phyloP scores from a whole-genome alignment of 164 flowering plant genomes.

The Macadamia integrifolia region DNA sequence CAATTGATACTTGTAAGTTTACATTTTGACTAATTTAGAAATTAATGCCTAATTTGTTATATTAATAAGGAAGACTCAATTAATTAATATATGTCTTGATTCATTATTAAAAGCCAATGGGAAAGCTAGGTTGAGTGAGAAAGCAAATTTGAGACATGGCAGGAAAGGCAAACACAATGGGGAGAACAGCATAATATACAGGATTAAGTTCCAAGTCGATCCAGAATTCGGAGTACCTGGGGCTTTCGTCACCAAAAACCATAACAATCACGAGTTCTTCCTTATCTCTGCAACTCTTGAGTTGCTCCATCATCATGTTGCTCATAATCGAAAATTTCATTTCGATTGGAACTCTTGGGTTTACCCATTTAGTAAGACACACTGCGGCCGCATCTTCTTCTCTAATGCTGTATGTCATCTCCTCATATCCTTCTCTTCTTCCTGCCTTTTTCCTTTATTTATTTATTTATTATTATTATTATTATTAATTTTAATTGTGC shows the following conservation, averaged over 20 bases:
- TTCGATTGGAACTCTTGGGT: constrained; percentile 62
- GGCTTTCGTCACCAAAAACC: constrained; percentile 33
- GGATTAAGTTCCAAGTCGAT: constrained; percentile 24
- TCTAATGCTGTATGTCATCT: constrained; percentile 36
- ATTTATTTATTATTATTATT: too few relatives aligned
- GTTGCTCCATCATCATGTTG: not conserved
- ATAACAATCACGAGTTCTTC: constrained; percentile 40
- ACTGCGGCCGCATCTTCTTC: constrained; percentile 37
- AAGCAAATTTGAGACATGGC: constrained; percentile 29
- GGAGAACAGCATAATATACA: constrained; percentile 9
- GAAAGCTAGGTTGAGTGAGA: constrained; percentile 36
- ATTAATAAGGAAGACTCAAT: too few relatives aligned
- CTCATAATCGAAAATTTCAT: constrained; percentile 15
- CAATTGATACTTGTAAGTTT: constrained; percentile 32
- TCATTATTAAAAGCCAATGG: constrained; percentile 22
- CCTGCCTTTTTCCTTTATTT: too few relatives aligned
- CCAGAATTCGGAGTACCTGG: constrained; percentile 48
- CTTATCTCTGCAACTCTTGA: constrained; percentile 24
- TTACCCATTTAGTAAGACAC: constrained; percentile 31
- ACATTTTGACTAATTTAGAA: too few relatives aligned
- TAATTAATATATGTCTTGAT: too few relatives aligned
- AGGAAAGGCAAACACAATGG: constrained; percentile 20
- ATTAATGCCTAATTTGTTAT: too few relatives aligned
- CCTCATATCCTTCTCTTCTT: not conserved
- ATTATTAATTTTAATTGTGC: not conserved